Evolutionary conservation across 176 grass and related monocot species (phyloP).

Genomic region (Dactylis glomerata): DNA sequence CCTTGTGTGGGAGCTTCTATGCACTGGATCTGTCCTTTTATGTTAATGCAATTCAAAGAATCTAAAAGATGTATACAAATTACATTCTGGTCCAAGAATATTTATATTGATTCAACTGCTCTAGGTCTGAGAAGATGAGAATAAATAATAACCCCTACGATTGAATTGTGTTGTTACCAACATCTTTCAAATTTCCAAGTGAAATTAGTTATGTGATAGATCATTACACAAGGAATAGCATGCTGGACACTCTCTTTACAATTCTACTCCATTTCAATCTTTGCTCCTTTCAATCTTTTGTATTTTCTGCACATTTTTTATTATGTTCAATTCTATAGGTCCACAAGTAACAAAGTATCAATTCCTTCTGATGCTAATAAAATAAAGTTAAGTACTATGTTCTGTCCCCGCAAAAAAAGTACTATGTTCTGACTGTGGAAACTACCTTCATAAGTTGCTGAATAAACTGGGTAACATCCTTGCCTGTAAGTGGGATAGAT

Average conservation of each 20-base stretch:
- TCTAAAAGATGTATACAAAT: neutral
- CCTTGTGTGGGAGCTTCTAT: too few relatives aligned
- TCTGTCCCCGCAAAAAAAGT: neutral
- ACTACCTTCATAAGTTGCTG: conserved; percentile 97
- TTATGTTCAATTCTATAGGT: neutral
- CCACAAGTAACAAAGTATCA: neutral
- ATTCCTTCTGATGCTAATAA: neutral
- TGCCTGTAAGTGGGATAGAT: conserved; percentile 95
- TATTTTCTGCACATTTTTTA: neutral
- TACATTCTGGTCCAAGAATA: neutral
- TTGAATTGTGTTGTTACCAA: neutral
- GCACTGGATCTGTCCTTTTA: too few relatives aligned
- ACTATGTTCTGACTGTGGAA: neutral
- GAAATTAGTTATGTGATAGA: neutral
- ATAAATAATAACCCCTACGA: too few relatives aligned
- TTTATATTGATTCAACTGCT: neutral
- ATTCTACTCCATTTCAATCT: neutral
- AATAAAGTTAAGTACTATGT: neutral
- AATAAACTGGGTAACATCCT: conserved; percentile 95
- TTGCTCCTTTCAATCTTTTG: neutral
- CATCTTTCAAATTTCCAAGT: neutral
- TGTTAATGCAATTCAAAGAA: neutral
- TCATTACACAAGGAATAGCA: neutral
- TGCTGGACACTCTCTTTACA: neutral
- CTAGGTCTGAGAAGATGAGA: neutral